Evolutionary conservation across 768 basidiomycete genomes (phyloP).

Genomic region (Exsudoporus frostii): DNA sequence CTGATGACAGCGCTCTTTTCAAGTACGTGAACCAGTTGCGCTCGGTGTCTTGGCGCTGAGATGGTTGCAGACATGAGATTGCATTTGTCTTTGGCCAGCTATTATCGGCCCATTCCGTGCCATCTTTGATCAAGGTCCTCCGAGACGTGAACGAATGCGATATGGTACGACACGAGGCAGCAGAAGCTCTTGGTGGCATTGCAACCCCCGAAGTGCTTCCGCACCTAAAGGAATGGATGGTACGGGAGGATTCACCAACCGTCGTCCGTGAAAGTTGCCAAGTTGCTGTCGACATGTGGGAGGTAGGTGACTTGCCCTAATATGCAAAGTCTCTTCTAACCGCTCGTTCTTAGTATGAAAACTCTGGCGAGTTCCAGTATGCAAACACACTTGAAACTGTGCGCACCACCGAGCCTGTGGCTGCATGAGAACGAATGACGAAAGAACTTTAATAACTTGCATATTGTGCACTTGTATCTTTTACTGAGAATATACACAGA

Average conservation of each 20-base stretch:
- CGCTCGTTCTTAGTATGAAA: conserved; percentile 57
- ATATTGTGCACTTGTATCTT: neutral
- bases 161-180: conserved; percentile 99
- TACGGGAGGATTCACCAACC: conserved; percentile 69
- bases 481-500: neutral
- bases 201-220: conserved; percentile 89
- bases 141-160: conserved; percentile 71
- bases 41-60: neutral
- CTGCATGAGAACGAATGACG: conserved; percentile 11
- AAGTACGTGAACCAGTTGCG: conserved; percentile 53
- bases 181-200: conserved; percentile 97
- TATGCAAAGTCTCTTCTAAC: neutral
- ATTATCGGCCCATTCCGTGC: conserved; percentile 83
- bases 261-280: conserved; percentile 96
- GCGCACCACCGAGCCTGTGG: conserved; percentile 6
- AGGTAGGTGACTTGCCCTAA: conserved; percentile 48
- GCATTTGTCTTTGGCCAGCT: conserved; percentile 98
- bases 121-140: conserved; percentile 78
- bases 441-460: neutral
- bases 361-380: conserved; percentile 78
- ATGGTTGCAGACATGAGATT: conserved; percentile 80
- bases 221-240: conserved; percentile 82
- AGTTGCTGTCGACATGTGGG: conserved; percentile 97
- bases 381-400: conserved; percentile 47
- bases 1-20: conserved; percentile 88